phyloP scores from a whole-genome alignment of 129 eudicot genomes.

The Gnaphalium uliginosum region DNA sequence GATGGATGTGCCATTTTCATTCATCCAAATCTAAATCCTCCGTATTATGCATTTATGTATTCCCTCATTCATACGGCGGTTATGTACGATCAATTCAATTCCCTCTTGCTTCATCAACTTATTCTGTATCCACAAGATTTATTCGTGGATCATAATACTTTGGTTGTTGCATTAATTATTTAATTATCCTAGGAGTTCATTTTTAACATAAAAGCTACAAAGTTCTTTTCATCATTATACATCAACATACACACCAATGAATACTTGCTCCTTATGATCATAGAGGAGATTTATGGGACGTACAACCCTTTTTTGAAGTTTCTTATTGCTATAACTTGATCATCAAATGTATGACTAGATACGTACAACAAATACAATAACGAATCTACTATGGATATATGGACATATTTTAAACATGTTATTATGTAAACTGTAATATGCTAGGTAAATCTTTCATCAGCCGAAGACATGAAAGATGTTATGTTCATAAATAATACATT shows the following conservation, averaged over 20 bases:
- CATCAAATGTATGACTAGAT: too few relatives aligned
- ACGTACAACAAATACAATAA: too few relatives aligned
- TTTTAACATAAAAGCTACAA: neutral
- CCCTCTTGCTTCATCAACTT: conserved; percentile 42
- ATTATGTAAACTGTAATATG: too few relatives aligned
- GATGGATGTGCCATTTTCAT: conserved; percentile 13
- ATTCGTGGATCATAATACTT: conserved; percentile 40
- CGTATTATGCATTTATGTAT: conserved; percentile 32
- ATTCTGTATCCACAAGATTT: conserved; percentile 35
- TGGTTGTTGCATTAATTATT: conserved; percentile 12
- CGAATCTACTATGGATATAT: too few relatives aligned
- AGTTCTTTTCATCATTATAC: conserved; percentile 10
- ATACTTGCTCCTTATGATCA: neutral
- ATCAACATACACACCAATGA: neutral
- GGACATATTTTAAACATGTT: too few relatives aligned
- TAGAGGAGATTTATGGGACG: neutral
- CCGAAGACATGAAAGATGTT: too few relatives aligned
- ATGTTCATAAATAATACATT: too few relatives aligned
- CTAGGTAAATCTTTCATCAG: too few relatives aligned
- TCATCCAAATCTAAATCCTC: conserved; percentile 39
- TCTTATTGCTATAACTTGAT: neutral
- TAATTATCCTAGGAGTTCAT: neutral
- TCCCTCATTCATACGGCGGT: conserved; percentile 41
- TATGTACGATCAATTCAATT: conserved; percentile 23
- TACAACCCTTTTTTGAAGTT: neutral